Percentiles rank a stretch among this genome's conserved stretches.
Evolutionary conservation across 1,284 basidiomycete genomes (phyloP).

Genomic region (Leucoagaricus sp.): DNA sequence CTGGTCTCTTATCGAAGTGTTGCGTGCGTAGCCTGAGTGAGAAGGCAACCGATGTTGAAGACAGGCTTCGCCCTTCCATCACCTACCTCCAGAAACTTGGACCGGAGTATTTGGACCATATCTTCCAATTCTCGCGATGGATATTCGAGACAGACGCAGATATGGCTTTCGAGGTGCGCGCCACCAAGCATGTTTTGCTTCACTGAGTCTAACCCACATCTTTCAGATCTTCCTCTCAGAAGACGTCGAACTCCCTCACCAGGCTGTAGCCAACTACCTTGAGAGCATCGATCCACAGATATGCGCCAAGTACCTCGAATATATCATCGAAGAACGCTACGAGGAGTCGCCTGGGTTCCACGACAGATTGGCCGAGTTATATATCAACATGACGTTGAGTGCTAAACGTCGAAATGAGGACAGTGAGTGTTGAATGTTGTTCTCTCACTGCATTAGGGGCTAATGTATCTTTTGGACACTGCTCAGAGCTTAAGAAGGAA

Average conservation of each 20-base stretch:
- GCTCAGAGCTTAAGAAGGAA: slow-evolving; percentile 42
- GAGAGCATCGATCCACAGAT: slow-evolving; percentile 68
- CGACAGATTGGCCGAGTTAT: slow-evolving; percentile 86
- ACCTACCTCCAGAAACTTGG: slow-evolving; percentile 92
- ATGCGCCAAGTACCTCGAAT: slow-evolving; percentile 85
- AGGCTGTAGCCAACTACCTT: slow-evolving; percentile 76
- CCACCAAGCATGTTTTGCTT: too few species aligned
- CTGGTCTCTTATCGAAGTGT: not conserved
- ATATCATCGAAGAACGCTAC: slow-evolving; percentile 73
- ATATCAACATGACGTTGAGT: slow-evolving; percentile 65
- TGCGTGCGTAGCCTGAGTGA: slow-evolving; percentile 70
- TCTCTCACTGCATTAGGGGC: not conserved
- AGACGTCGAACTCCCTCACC: slow-evolving; percentile 85
- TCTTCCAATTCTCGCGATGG: slow-evolving; percentile 85
- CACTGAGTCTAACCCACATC: too few species aligned
- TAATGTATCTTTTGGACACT: not conserved
- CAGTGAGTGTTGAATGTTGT: slow-evolving; percentile 38
- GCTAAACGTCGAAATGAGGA: slow-evolving; percentile 58
- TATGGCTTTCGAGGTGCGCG: slow-evolving; percentile 77
- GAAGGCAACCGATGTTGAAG: slow-evolving; percentile 76
- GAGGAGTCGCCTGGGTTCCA: slow-evolving; percentile 77
- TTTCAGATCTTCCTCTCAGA: slow-evolving; percentile 92
- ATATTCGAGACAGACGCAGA: slow-evolving; percentile 74
- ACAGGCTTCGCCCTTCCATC: slow-evolving; percentile 84
- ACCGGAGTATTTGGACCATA: slow-evolving; percentile 74